Conservation (phyloP, 176 grass and related monocot genomes). For the Pharus latifolius region DNA sequence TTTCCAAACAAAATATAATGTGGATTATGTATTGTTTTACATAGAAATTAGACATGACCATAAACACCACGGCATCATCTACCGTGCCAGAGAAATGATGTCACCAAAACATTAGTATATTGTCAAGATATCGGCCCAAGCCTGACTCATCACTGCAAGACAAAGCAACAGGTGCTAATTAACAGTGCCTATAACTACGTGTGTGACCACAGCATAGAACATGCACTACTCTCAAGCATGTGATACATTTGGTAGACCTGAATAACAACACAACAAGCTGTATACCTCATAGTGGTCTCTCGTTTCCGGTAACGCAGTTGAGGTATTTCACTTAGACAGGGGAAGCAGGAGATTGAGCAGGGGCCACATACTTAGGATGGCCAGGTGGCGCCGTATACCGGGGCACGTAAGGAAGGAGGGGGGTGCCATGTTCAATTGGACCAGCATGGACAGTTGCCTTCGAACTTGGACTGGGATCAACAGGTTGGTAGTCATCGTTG, state of each 20-base stretch:
- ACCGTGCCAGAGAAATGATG: neutral
- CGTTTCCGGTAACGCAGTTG: neutral
- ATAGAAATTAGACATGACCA: no score
- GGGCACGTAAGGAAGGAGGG: constrained; percentile 60
- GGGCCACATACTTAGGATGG: neutral
- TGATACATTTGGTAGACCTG: neutral
- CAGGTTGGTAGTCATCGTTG: constrained; percentile 39
- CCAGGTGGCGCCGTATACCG: constrained; percentile 22
- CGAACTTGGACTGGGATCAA: constrained; percentile 57
- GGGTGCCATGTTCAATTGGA: constrained; percentile 66
- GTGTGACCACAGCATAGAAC: neutral
- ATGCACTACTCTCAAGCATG: neutral
- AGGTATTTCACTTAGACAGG: neutral
- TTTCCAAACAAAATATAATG: no score
- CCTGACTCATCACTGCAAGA: neutral
- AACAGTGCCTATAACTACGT: neutral
- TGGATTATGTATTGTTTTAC: no score
- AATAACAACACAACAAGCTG: neutral
- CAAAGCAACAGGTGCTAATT: neutral
- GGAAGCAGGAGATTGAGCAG: neutral
- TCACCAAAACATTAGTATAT: neutral
- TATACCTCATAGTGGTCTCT: neutral
- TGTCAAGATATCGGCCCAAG: neutral
- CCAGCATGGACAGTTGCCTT: constrained; percentile 38
- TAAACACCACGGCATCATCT: no score